Evolutionary conservation across 2,329 filamentous ascomycete species (phyloP).

Genomic region (Trichoderma brevicompactum): DNA sequence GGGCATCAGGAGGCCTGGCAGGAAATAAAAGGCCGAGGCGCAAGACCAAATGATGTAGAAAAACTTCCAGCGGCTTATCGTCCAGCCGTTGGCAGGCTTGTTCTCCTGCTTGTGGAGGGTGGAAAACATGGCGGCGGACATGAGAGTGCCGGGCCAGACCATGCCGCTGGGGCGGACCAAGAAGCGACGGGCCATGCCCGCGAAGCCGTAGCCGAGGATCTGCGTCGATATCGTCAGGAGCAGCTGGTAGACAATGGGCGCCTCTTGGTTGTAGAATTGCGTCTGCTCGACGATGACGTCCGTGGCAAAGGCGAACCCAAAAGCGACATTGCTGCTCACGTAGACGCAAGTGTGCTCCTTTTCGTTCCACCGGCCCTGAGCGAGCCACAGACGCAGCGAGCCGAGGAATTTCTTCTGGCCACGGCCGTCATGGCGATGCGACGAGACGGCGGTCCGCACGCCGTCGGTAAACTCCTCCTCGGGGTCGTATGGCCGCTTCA

Average conservation of each 20-base stretch:
- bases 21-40: constrained; percentile 81
- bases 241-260: constrained; percentile 76
- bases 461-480: constrained; percentile 57
- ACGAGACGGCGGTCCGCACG: constrained; percentile 38
- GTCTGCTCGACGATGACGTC: constrained; percentile 91
- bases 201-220: constrained; percentile 84
- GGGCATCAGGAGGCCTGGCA: constrained; percentile 80
- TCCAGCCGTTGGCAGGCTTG: constrained; percentile 80
- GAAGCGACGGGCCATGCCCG: constrained; percentile 78
- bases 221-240: constrained; percentile 85
- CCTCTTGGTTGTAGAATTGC: constrained; percentile 83
- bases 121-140: constrained; percentile 87
- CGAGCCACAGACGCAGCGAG: constrained; percentile 69
- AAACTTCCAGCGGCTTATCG: constrained; percentile 80
- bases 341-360: constrained; percentile 90
- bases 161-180: constrained; percentile 84
- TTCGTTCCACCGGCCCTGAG: constrained; percentile 82
- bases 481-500: constrained; percentile 66
- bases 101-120: constrained; percentile 86
- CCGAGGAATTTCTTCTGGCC: constrained; percentile 2
- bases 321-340: constrained; percentile 87
- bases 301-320: constrained; percentile 86
- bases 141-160: constrained; percentile 89
- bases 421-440: constrained; percentile 15
- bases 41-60: constrained; percentile 74